Conservation (phyloP, 345 rosid genomes). For the Murraya koenigii region DNA sequence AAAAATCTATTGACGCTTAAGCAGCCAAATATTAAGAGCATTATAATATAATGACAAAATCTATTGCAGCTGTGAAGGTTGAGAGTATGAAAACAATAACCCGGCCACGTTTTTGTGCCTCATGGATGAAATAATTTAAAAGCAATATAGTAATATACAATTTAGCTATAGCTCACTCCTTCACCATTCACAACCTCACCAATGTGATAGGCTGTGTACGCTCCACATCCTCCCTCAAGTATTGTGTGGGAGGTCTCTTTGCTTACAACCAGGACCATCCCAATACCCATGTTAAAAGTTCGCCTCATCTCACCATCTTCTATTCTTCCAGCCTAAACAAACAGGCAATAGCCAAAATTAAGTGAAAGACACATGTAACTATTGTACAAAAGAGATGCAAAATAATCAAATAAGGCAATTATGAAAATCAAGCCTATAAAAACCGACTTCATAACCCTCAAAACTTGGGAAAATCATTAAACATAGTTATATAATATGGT, state of each 20-base stretch:
- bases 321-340: constrained; percentile 62
- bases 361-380: background rate
- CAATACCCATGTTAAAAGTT: constrained; percentile 83
- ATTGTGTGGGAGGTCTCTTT: constrained; percentile 19
- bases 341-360: background rate
- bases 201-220: constrained; percentile 38
- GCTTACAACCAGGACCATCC: constrained; percentile 76
- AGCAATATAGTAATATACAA: too few species aligned
- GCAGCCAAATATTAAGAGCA: background rate
- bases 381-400: background rate
- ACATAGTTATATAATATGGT: background rate
- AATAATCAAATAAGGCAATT: background rate
- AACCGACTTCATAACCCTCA: background rate
- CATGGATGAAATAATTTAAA: background rate
- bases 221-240: background rate
- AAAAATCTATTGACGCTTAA: too few species aligned
- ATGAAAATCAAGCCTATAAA: background rate
- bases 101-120: background rate
- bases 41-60: background rate
- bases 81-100: background rate
- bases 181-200: constrained; percentile 71
- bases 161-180: constrained; percentile 65
- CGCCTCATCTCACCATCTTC: constrained; percentile 64
- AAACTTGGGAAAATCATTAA: background rate
- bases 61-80: background rate